Evolutionary conservation across 306 rosid genomes (phyloP), one percentile per base, ranked within the genome.

Genomic region (Trichosanthes truncata): DNA sequence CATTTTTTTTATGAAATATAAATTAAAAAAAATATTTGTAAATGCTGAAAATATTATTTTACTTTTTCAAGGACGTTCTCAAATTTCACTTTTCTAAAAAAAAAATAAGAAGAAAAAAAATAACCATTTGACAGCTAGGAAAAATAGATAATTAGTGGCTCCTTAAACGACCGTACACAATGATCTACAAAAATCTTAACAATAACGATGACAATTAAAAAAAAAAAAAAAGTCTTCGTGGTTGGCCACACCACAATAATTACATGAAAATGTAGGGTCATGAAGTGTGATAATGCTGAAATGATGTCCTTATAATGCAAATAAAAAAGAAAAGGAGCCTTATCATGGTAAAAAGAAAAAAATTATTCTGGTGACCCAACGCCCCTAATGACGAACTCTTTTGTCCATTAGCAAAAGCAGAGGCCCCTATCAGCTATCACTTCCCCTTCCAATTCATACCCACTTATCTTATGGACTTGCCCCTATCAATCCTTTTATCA

Each of bases 391-490:
- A 25, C 78, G 40, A 69, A 69, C n/a, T 14, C 76, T 4, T 25
- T 81, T 48, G 74, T 60, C 75, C 55, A 74, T 14, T 76, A 57
- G 38, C 79, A 86, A 82, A 72, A 78, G 88, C 87, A 59, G 80
- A 80, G 13, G 52, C 13, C 20, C 92, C 83, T 87, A 90, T 87
- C 89, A 82, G 63, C 77, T 71, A 71, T 73, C 78, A 73, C 57
- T 72, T 45, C 33, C 26, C 4, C 5, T 23, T 3, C 53, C 10
- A 13, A 4, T 15, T 74, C 48, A 76, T 76, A 66, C 61, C 61
- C 81, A 35, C 74, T 1, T 49, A 66, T 65, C 73, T 66, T 20
- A 23, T 36, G 29, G 45, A 14, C 29, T 66, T 66, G 25, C 51
- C 67, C 79, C 51, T 55, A 33, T 76, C 79, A 41, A 38, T 76